Evolutionary conservation across 352 stramenopile species (phyloP).

Genomic region (Phytopythium delawarense): DNA sequence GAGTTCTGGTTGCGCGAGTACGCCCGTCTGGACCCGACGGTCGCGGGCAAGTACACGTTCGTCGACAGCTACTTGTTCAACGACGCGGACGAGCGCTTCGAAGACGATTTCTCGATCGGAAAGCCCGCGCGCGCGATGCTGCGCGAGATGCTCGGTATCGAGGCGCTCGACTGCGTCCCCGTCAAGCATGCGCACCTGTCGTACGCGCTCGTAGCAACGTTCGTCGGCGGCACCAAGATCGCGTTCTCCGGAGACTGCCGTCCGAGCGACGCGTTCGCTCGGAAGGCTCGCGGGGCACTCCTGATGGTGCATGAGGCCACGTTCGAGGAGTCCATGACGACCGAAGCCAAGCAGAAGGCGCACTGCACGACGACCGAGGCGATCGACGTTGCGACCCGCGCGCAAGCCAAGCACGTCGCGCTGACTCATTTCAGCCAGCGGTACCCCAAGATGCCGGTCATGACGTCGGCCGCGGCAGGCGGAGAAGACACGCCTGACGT

Average conservation of each 20-base stretch:
- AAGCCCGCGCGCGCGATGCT: conserved; percentile 40
- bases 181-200: conserved; percentile 90
- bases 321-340: conserved; percentile 93
- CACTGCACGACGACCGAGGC: conserved; percentile 95
- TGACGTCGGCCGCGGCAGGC: conserved; percentile 8
- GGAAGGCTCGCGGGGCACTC: conserved; percentile 57
- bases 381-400: conserved; percentile 66
- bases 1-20: conserved; percentile 93
- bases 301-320: conserved; percentile 98
- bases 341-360: conserved; percentile 92
- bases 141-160: conserved; percentile 33
- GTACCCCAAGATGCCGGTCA: conserved; percentile 72
- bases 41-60: conserved; percentile 87
- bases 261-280: conserved; percentile 67
- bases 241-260: conserved; percentile 95
- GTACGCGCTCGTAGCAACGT: conserved; percentile 87
- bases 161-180: conserved; percentile 54
- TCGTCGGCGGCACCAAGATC: conserved; percentile 65
- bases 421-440: conserved; percentile 96
- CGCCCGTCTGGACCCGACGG: conserved; percentile 58
- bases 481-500: conserved; percentile 30
- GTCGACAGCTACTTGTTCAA: conserved; percentile 87
- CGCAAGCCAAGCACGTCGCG: conserved; percentile 84
- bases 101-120: conserved; percentile 23
- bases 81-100: conserved; percentile 24